phyloP scores from a whole-genome alignment of 208 protist species.

The Wallacemonas sp. region DNA sequence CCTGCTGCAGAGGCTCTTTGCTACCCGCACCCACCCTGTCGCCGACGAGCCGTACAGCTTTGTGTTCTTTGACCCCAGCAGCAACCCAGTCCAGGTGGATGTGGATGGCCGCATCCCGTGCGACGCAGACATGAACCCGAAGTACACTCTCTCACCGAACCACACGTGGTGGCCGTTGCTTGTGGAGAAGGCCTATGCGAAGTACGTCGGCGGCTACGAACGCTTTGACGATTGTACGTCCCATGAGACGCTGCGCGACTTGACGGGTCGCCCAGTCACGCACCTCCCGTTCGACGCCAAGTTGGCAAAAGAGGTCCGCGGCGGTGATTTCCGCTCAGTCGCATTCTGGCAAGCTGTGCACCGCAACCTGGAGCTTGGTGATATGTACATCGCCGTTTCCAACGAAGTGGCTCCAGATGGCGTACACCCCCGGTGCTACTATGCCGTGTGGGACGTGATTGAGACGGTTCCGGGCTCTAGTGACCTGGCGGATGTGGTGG shows the following conservation, averaged over 20 bases:
- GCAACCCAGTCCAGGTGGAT: conserved; percentile 76
- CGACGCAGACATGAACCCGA: conserved; percentile 35
- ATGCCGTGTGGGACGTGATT: conserved; percentile 72
- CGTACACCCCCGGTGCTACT: conserved; percentile 80
- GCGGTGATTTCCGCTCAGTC: conserved; percentile 53
- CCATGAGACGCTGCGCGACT: conserved; percentile 45
- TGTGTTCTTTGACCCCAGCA: conserved; percentile 82
- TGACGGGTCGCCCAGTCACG: conserved; percentile 50
- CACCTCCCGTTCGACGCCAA: conserved; percentile 34
- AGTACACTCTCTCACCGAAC: conserved; percentile 58
- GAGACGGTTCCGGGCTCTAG: conserved; percentile 47
- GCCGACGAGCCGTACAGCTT: conserved; percentile 76
- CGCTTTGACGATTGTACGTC: conserved; percentile 38
- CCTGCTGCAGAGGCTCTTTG: conserved; percentile 71
- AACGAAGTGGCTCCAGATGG: conserved; percentile 49
- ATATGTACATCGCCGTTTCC: conserved; percentile 77
- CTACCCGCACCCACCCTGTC: conserved; percentile 50
- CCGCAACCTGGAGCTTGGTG: conserved; percentile 55
- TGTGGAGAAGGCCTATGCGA: conserved; percentile 69
- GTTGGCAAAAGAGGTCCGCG: conserved; percentile 46
- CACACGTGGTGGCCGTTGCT: conserved; percentile 48
- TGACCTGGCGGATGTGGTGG: conserved; percentile 53
- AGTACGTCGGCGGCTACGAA: conserved; percentile 52
- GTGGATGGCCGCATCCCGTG: conserved; percentile 86
- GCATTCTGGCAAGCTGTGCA: conserved; percentile 68